Evolutionary conservation across 257 asterid genomes (phyloP), one percentile per base, ranked within the genome.

Genomic region (Fraxinus quadrangulata): DNA sequence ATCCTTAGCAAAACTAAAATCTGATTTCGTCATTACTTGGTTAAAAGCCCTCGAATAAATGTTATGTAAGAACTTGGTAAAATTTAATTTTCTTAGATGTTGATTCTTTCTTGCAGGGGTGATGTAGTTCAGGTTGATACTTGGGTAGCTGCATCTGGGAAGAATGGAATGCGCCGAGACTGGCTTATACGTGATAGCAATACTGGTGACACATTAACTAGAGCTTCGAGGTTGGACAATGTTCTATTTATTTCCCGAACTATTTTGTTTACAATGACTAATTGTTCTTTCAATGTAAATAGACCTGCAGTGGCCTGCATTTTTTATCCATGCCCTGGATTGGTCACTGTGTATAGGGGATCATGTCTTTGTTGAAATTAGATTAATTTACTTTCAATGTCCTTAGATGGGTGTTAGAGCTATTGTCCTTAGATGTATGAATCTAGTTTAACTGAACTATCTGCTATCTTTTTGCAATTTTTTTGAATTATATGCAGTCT

Each of bases 101-200:
- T 66, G 21, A 67, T 69, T 68, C 33, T 79, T 72, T 73, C 39
- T 71, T 77, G 47, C 86, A 94, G 99, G 99, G 97, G 97, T 72
- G 98, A 96, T 87, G 94, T 90, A 81, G 97, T 93, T 84, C 98
- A 93, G 83, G 94, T 96, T 36, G 98, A 96, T 85, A 93, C 99
- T 16, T 96, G 97, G 97, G 96, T 96, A 47, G 96, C 95, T 71
- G 98, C 96, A 77, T 92, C 97, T 6, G 99, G 99, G 74, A 96
- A 96, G 85, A 93, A 96, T 86, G 98, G 98, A 28, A 92, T 96
- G 99, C 98, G 98, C 36, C 90, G 98, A 72, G 98, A 96, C 83
- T 96, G 98, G 98, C 89, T 93, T 79, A 79, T 93, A 67, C 97
- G 96, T 33, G 98, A 96, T 85, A 73, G 90, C 85, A 81, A 68